Base-by-base conservation (phyloP, 495 filamentous ascomycete genomes). In the Daldinia caldariorum region DNA sequence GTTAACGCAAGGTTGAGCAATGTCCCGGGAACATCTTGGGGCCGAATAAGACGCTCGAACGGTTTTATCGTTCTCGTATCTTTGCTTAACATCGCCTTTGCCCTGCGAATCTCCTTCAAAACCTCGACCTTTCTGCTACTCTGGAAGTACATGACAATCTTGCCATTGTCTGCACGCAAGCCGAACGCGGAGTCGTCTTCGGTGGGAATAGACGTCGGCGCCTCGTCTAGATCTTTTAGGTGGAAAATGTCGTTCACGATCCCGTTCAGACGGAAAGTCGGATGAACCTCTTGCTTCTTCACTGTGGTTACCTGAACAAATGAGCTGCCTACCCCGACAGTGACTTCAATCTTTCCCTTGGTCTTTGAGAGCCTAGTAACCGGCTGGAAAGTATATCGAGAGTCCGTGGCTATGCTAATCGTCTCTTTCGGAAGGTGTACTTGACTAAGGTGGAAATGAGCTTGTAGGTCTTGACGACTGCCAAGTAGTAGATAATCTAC, bases 151-250 rank as follows among this genome's bases (percentile, higher is more conserved):
- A 90, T 88, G 58, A 87, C 83, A 45, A 88, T 86, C 77, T 87
- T 90, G 67, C 88, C 88, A 67, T 87, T 88, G 63, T 89, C 88
- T 1, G 87, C 88, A 55, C 87, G 81, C 16, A 90, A 79, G 0
- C 88, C 88, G 76, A 90, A 90, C 4, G 87, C 86, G n/a, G 86
- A 86, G 73, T 90, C 87, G 38, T 89, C 87, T 55, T 89, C 88
- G 0, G 85, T 87, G 63, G 85, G 82, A 63, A 89, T 87, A 4
- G 86, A 85, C 8, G 84, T 86, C 7, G 86, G 81, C 9, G 88
- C 85, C 74, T 90, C 88, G 45, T 89, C 88, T 9, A 90, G 80
- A 49, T 90, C 88, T 10, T 84, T 80, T 9, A 90, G 80, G 29
- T 88, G 83, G 77, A 89, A 90, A 22, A 89, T 89, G 66, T 90